These are phyloP conservation scores for Eucalyptus victrix DNA, from an alignment of 345 rosid species.

Conservation along the genomic window DNA sequence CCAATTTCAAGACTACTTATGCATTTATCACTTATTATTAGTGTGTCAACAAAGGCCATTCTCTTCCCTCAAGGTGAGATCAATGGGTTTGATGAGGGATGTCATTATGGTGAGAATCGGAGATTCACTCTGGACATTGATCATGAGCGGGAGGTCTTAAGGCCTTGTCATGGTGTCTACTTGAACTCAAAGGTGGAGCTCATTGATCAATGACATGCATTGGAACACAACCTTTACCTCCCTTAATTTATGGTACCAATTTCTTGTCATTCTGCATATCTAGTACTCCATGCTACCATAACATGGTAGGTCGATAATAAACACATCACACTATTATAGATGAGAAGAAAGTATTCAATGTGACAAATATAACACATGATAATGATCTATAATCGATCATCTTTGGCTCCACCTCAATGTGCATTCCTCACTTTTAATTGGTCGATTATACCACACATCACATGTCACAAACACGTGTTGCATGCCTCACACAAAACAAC, in stretches of 20 bases:
- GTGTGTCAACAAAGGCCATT: rapidly evolving
- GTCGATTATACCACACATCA: neutral
- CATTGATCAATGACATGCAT: neutral
- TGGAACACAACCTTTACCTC: neutral
- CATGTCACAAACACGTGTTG: rapidly evolving
- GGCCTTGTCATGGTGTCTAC: neutral
- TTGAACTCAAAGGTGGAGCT: neutral
- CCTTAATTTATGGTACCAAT: neutral
- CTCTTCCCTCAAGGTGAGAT: neutral
- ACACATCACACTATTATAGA: rapidly evolving
- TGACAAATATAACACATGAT: neutral
- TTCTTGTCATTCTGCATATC: neutral
- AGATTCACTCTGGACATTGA: rapidly evolving
- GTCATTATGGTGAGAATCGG: neutral
- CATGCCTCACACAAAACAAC: neutral
- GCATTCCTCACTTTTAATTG: neutral
- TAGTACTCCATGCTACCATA: neutral
- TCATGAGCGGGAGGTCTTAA: rapidly evolving
- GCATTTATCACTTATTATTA: neutral
- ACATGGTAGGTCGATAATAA: neutral
- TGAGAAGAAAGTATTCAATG: neutral
- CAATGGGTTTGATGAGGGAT: rapidly evolving
- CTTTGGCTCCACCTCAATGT: rapidly evolving
- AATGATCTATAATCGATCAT: neutral
- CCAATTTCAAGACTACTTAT: rapidly evolving